These are phyloP conservation scores for Exophiala viscosa DNA, from an alignment of 2,329 filamentous ascomycete genomes.

Conservation along the genomic window DNA sequence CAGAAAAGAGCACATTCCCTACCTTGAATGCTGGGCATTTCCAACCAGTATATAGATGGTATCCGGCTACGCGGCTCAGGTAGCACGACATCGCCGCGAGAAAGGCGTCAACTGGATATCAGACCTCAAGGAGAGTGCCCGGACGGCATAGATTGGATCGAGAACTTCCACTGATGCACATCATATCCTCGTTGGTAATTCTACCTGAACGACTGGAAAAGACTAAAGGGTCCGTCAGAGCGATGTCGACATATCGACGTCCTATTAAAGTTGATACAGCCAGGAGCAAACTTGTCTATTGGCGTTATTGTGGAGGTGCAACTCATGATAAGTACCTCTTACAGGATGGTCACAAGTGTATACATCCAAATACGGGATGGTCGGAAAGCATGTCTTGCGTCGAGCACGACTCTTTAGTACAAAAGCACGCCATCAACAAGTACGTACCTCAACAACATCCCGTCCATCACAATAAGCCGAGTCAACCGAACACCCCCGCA, in stretches of 20 bases:
- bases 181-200: neutral
- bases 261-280: too few species aligned
- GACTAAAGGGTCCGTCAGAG: too few species aligned
- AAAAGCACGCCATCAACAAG: conserved; percentile 8
- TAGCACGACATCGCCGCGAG: neutral
- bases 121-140: neutral
- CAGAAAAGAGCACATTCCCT: too few species aligned
- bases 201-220: too few species aligned
- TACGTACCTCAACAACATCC: neutral
- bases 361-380: too few species aligned
- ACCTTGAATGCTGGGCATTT: too few species aligned
- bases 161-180: neutral
- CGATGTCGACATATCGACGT: too few species aligned
- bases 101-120: neutral
- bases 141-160: too few species aligned
- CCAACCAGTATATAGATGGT: neutral
- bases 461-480: neutral
- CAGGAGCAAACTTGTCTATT: too few species aligned
- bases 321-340: neutral
- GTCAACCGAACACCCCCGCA: neutral
- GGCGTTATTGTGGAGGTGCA: too few species aligned
- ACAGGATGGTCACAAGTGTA: neutral
- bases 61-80: neutral
- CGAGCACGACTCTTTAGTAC: conserved; percentile 5
- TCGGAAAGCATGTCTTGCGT: too few species aligned